phyloP scores from a whole-genome alignment of 108 stramenopile genomes.

The Epithemia pelagica region DNA sequence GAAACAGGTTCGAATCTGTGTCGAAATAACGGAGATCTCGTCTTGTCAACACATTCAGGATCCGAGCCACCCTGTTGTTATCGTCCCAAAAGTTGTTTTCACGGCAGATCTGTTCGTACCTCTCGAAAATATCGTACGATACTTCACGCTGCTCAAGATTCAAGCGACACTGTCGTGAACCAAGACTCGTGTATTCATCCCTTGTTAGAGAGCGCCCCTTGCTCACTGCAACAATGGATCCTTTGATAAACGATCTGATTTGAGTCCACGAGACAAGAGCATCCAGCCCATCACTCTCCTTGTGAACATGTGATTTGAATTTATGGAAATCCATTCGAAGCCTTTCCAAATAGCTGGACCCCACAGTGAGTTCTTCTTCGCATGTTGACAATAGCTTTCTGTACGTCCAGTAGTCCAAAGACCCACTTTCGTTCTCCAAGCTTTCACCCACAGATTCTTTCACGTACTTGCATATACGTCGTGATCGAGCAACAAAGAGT shows the following conservation, averaged over 20 bases:
- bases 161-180: constrained; percentile 39
- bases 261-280: constrained; percentile 45
- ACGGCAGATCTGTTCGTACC: constrained; percentile 26
- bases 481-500: constrained; percentile 44
- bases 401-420: constrained; percentile 29
- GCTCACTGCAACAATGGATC: constrained; percentile 47
- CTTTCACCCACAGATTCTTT: constrained; percentile 17
- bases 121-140: constrained; percentile 31
- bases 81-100: constrained; percentile 44
- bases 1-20: constrained; percentile 2
- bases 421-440: background rate
- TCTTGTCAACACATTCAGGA: constrained; percentile 7
- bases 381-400: constrained; percentile 14
- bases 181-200: constrained; percentile 37
- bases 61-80: constrained; percentile 28
- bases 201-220: constrained; percentile 13
- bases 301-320: constrained; percentile 32
- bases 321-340: constrained; percentile 22
- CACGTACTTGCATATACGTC: constrained; percentile 39
- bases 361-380: constrained; percentile 15
- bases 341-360: background rate
- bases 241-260: constrained; percentile 55
- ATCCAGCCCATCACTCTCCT: constrained; percentile 10
- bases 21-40: background rate
- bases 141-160: constrained; percentile 14